phyloP scores from a whole-genome alignment of 495 filamentous ascomycete genomes.

The Letharia lupina region DNA sequence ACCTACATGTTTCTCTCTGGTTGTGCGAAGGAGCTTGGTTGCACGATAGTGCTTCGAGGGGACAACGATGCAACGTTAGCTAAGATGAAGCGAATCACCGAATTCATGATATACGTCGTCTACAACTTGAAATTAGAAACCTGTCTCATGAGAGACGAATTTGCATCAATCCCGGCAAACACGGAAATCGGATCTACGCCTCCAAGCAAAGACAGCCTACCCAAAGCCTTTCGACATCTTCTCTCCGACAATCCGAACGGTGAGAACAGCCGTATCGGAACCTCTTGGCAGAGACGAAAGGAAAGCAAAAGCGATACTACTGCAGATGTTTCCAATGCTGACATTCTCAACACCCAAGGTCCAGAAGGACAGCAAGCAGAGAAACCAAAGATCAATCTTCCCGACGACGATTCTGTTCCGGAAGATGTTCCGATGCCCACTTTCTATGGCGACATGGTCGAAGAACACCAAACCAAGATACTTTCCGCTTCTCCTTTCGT shows the following conservation, averaged over 20 bases:
- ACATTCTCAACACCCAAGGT: background rate
- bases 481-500: conserved; percentile 96
- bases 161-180: conserved; percentile 71
- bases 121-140: conserved; percentile 97
- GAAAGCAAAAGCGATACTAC: background rate
- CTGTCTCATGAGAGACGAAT: conserved; percentile 91
- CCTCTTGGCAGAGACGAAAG: background rate
- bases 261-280: background rate
- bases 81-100: conserved; percentile 86
- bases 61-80: conserved; percentile 58
- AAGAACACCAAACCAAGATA: conserved; percentile 82
- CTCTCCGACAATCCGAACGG: background rate
- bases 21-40: conserved; percentile 85
- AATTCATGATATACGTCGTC: conserved; percentile 98
- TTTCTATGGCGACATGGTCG: conserved; percentile 89
- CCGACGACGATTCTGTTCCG: conserved; percentile 52
- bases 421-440: conserved; percentile 85
- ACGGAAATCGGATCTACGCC: conserved; percentile 32
- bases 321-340: background rate
- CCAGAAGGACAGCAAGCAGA: background rate
- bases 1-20: conserved; percentile 95
- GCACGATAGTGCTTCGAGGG: conserved; percentile 90
- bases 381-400: conserved; percentile 4
- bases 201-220: conserved; percentile 1
- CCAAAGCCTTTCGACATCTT: background rate